Percentiles rank a stretch among this genome's conserved stretches.
These are phyloP conservation scores for Jacaranda copaia DNA, from an alignment of 257 asterid species.

Conservation along the genomic window DNA sequence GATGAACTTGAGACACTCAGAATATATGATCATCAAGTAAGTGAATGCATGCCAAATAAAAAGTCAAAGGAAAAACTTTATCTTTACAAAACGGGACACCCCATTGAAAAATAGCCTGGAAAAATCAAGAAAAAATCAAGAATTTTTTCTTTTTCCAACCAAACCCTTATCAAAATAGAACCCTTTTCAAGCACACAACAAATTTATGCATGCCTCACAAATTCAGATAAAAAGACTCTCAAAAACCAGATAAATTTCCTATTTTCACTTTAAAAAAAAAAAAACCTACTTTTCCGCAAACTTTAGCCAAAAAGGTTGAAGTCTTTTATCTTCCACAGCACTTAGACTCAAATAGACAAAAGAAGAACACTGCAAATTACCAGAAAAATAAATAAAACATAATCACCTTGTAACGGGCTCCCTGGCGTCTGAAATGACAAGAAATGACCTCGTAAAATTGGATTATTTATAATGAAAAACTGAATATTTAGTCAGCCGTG, in stretches of 20 bases:
- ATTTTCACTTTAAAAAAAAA: too few relatives aligned
- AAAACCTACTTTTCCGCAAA: too few relatives aligned
- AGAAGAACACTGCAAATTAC: constrained; percentile 15
- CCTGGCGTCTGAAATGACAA: constrained; percentile 25
- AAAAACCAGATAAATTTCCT: too few relatives aligned
- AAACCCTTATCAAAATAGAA: constrained; percentile 16
- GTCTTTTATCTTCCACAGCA: not conserved
- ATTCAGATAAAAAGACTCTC: constrained; percentile 15
- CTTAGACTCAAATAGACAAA: not conserved
- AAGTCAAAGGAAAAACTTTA: not conserved
- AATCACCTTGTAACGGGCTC: constrained; percentile 39
- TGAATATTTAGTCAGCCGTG: not conserved
- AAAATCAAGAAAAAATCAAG: not conserved
- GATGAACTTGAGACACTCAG: not conserved
- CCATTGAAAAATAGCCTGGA: not conserved
- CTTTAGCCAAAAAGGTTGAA: not conserved
- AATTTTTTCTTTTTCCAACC: not conserved
- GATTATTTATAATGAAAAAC: not conserved
- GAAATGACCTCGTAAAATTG: constrained; percentile 28
- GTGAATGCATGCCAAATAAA: not conserved
- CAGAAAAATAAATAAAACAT: not conserved
- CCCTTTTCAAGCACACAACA: constrained; percentile 10
- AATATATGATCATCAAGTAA: constrained; percentile 17
- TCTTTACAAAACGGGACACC: not conserved
- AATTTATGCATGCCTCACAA: constrained; percentile 16